Evolutionary conservation across 257 asterid species (phyloP).

Genomic region (Ocimum tenuiflorum): DNA sequence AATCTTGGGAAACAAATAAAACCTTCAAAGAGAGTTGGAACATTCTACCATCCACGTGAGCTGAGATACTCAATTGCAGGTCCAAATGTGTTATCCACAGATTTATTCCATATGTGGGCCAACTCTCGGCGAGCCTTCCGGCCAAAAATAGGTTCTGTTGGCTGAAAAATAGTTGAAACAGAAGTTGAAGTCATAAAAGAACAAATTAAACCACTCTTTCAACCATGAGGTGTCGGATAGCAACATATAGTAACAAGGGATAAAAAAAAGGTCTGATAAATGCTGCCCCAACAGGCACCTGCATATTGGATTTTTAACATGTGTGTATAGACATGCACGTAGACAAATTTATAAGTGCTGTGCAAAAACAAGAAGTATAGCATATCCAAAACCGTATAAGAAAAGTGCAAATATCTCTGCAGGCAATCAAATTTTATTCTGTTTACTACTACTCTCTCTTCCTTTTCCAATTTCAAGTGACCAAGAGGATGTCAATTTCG

Average conservation of each 20-base stretch:
- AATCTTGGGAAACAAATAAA: slow-evolving; percentile 1
- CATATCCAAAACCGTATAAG: neutral
- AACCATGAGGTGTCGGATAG: no score
- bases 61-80: slow-evolving; percentile 41
- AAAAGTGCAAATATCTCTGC: no score
- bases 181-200: neutral
- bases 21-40: slow-evolving; percentile 6
- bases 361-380: neutral
- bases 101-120: slow-evolving; percentile 47
- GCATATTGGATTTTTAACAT: no score
- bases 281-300: no score
- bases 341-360: no score
- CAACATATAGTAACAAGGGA: no score
- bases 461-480: neutral
- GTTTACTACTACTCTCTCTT: neutral
- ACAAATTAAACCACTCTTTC: no score
- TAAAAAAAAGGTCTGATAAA: no score
- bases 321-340: no score
- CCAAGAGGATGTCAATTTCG: neutral
- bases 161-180: slow-evolving; percentile 23
- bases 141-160: slow-evolving; percentile 40
- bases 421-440: neutral
- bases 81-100: slow-evolving; percentile 46
- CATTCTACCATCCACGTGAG: slow-evolving; percentile 52
- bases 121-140: slow-evolving; percentile 34